Percentiles rank a stretch among this genome's conserved stretches.
Conservation (phyloP, 1,284 basidiomycete genomes). For the Abortiporus biennis region DNA sequence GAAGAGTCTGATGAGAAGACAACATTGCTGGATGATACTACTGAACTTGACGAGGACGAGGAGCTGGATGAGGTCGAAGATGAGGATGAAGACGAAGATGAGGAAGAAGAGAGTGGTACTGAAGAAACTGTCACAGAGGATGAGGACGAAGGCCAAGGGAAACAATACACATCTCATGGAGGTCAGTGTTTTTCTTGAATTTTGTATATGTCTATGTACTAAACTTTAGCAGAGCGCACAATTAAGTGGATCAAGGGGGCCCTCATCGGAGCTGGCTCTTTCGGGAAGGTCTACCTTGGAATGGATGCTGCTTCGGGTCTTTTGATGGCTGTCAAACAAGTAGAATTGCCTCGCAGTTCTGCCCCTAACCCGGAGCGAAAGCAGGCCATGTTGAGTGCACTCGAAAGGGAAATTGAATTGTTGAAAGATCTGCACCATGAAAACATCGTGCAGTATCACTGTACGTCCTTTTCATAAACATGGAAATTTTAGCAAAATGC, state of each 20-base stretch:
- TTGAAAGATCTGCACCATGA: conserved; percentile 93
- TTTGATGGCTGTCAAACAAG: conserved; percentile 99
- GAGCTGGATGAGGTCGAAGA: conserved; percentile 34
- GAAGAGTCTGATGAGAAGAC: conserved; percentile 37
- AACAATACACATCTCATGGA: conserved; percentile 60
- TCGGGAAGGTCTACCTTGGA: conserved; percentile 93
- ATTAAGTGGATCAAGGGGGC: conserved; percentile 99
- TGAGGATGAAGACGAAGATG: conserved; percentile 24
- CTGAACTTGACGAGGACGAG: conserved; percentile 29
- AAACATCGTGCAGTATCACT: conserved; percentile 97
- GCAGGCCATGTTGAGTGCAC: conserved; percentile 90
- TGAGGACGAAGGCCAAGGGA: conserved; percentile 33
- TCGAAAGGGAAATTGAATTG: conserved; percentile 95
- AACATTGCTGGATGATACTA: conserved; percentile 27
- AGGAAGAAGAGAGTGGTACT: conserved; percentile 33
- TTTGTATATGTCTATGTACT: neutral
- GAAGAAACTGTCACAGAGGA: conserved; percentile 44
- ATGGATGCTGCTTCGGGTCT: conserved; percentile 95
- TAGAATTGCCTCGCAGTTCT: conserved; percentile 86
- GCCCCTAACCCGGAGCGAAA: conserved; percentile 91
- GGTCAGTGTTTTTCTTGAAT: conserved; percentile 32
- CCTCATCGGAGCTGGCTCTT: conserved; percentile 94
- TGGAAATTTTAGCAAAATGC: neutral
- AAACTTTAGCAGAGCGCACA: conserved; percentile 41
- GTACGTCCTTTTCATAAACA: conserved; percentile 38